Conservation (phyloP, 75 land plant genomes). For the Cryptomeria japonica region DNA sequence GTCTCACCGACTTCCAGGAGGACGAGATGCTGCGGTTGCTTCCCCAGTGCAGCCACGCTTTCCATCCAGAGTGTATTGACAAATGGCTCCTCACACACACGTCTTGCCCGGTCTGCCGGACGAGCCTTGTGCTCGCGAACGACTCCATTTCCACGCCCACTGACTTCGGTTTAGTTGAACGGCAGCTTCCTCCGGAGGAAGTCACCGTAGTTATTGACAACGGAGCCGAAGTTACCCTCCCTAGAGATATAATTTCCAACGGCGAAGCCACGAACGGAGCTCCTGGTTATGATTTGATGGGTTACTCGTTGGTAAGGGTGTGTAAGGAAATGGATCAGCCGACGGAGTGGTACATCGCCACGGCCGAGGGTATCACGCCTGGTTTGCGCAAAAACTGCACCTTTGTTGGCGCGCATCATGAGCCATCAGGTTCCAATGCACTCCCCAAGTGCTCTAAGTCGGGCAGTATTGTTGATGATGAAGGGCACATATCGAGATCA, state of each 20-base stretch:
- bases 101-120: conserved; percentile 37
- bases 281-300: not conserved
- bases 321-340: not conserved
- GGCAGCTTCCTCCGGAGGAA: not conserved
- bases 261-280: too few relatives aligned
- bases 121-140: not conserved
- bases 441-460: not conserved
- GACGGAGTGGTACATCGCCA: too few relatives aligned
- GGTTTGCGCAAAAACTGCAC: not conserved
- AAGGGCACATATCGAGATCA: too few relatives aligned
- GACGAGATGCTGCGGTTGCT: too few relatives aligned
- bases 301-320: not conserved
- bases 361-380: not conserved
- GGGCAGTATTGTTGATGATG: too few relatives aligned
- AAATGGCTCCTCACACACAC: conserved; percentile 36
- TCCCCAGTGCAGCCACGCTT: conserved; percentile 38
- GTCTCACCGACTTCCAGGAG: too few relatives aligned
- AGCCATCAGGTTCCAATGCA: not conserved
- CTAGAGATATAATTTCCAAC: too few relatives aligned
- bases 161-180: not conserved
- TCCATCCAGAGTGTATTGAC: conserved; percentile 54
- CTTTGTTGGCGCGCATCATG: not conserved
- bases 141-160: not conserved
- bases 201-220: not conserved
- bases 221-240: too few relatives aligned